A percentile compares a stretch with the other conserved stretches of the same genome.
phyloP scores from a whole-genome alignment of 2,329 filamentous ascomycete species.

The Fusarium veterinarium region DNA sequence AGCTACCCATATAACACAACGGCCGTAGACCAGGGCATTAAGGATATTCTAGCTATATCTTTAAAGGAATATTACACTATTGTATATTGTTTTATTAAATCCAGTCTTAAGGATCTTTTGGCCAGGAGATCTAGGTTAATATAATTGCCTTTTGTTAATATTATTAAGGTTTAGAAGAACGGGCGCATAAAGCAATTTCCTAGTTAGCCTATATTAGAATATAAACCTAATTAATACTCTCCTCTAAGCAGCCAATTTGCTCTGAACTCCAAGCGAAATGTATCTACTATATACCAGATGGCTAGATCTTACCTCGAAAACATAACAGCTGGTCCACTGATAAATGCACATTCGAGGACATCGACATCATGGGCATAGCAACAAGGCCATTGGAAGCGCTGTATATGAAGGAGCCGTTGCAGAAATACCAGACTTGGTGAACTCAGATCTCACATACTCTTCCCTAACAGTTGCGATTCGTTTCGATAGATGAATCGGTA shows the following conservation, averaged over 20 bases:
- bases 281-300: fast-evolving
- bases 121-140: not conserved
- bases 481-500: not conserved
- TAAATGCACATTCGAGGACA: not conserved
- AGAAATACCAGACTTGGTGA: fast-evolving
- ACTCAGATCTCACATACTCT: not conserved
- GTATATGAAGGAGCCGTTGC: fast-evolving
- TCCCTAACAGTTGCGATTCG: not conserved
- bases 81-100: not conserved
- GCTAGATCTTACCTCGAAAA: fast-evolving
- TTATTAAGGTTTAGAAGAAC: not conserved
- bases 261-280: fast-evolving
- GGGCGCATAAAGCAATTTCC: not conserved
- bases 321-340: fast-evolving
- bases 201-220: not conserved
- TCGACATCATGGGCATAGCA: fast-evolving
- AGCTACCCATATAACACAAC: fast-evolving
- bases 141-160: not conserved
- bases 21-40: not conserved
- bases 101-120: fast-evolving
- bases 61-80: too few species aligned
- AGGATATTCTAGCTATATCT: too few species aligned
- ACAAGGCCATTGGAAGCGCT: fast-evolving
- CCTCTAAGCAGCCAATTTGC: too few species aligned
- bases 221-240: not conserved